Percentiles rank a stretch among this genome's conserved stretches.
These are phyloP conservation scores for Candida chauliodis DNA, from an alignment of 805 yeast genomes.

Conservation along the genomic window DNA sequence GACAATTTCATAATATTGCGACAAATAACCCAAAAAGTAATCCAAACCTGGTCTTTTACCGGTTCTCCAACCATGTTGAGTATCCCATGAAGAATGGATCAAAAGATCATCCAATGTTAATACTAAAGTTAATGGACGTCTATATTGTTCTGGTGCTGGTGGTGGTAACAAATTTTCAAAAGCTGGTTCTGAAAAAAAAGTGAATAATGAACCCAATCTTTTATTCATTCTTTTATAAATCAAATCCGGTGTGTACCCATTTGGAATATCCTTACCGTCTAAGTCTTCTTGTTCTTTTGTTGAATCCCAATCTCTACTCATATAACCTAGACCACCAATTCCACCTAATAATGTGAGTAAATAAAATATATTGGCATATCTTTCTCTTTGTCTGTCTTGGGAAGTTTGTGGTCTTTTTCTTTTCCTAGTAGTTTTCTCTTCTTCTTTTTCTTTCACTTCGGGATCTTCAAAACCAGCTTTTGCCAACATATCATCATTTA, in stretches of 20 bases:
- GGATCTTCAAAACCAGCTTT: constrained; percentile 75
- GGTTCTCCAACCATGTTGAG: constrained; percentile 94
- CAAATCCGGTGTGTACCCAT: constrained; percentile 65
- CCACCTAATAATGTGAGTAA: constrained; percentile 53
- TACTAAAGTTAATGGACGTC: constrained; percentile 88
- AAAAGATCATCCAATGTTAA: constrained; percentile 85
- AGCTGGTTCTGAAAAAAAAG: constrained; percentile 88
- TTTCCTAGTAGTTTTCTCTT: constrained; percentile 20
- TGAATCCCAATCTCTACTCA: constrained; percentile 83
- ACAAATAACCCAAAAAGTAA: constrained; percentile 89
- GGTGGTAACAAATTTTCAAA: constrained; percentile 92
- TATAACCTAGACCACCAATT: constrained; percentile 54
- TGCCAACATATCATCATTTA: constrained; percentile 77
- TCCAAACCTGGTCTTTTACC: constrained; percentile 99
- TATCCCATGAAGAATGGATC: constrained; percentile 89
- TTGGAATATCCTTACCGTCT: constrained; percentile 51
- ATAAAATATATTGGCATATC: constrained; percentile 72
- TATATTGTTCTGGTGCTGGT: constrained; percentile 85
- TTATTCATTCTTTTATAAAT: constrained; percentile 67
- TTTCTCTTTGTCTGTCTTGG: constrained; percentile 78
- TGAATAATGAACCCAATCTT: constrained; percentile 71
- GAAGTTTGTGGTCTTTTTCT: constrained; percentile 59
- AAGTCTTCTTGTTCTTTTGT: constrained; percentile 56
- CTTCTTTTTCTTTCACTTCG: constrained; percentile 13
- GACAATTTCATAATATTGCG: constrained; percentile 95